Evolutionary conservation across 1,284 basidiomycete genomes (phyloP).

Genomic region (Malassezia sympodialis): DNA sequence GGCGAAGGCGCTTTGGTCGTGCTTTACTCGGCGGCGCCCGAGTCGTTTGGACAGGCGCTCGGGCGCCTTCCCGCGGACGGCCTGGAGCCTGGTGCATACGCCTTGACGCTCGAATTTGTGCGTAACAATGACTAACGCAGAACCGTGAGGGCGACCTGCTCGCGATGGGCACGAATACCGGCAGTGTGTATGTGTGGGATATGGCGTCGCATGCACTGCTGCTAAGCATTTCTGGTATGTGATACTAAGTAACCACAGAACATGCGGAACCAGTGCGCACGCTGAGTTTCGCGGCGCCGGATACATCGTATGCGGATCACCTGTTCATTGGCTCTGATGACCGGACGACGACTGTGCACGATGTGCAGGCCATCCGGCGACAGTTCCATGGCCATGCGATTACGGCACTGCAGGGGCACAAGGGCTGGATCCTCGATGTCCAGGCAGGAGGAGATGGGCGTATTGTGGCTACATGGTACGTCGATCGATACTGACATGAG

Average conservation of each 20-base stretch:
- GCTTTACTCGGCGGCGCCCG: constrained; percentile 6
- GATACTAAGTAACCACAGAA: not conserved
- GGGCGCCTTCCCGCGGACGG: not conserved
- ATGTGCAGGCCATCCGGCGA: not conserved
- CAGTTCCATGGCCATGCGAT: not conserved
- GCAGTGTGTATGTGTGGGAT: constrained; percentile 8
- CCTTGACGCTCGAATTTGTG: constrained; percentile 4
- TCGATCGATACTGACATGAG: not conserved
- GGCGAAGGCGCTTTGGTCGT: not conserved
- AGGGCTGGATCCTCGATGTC: constrained; percentile 14
- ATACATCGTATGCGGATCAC: constrained; percentile 2
- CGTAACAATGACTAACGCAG: not conserved
- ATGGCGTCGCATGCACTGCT: not conserved
- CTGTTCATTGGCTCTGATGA: constrained; percentile 16
- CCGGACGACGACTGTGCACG: constrained; percentile 8
- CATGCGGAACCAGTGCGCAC: constrained; percentile 14
- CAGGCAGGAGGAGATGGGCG: constrained; percentile 12
- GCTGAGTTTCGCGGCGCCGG: constrained; percentile 4
- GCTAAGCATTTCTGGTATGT: not conserved
- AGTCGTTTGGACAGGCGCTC: constrained; percentile 7
- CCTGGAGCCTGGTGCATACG: not conserved
- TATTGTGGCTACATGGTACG: constrained; percentile 12
- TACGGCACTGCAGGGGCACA: constrained; percentile 11
- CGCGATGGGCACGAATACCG: constrained; percentile 10
- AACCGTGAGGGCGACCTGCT: constrained; percentile 13